A percentile compares a stretch with the other conserved stretches of the same genome.
Conservation (phyloP, 306 rosid genomes). For the Senna tora region DNA sequence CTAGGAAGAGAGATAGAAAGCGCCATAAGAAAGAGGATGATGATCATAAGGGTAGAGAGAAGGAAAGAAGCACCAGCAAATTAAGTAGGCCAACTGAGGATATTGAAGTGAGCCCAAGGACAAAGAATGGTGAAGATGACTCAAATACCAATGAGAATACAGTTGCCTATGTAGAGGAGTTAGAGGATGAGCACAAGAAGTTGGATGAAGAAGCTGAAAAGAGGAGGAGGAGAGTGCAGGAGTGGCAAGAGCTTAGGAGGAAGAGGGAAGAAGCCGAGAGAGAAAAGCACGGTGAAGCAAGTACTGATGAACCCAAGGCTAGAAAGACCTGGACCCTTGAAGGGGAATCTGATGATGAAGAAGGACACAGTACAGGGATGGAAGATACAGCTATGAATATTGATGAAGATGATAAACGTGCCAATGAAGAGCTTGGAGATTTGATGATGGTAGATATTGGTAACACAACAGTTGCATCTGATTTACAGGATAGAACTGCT, state of each 20-base stretch:
- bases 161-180: slow-evolving; percentile 69
- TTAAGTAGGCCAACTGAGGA: slow-evolving; percentile 56
- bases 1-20: slow-evolving; percentile 61
- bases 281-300: slow-evolving; percentile 68
- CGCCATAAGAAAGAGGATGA: slow-evolving; percentile 68
- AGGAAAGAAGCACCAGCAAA: slow-evolving; percentile 56
- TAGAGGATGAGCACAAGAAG: slow-evolving; percentile 77
- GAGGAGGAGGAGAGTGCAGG: slow-evolving; percentile 94
- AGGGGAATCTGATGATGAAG: slow-evolving; percentile 96
- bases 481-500: slow-evolving; percentile 46
- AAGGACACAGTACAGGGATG: slow-evolving; percentile 54
- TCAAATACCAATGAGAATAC: slow-evolving; percentile 51
- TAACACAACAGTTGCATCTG: slow-evolving; percentile 48
- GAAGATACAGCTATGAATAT: slow-evolving; percentile 54
- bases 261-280: slow-evolving; percentile 79
- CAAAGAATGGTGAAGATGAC: slow-evolving; percentile 56
- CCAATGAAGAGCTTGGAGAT: slow-evolving; percentile 46
- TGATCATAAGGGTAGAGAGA: slow-evolving; percentile 55
- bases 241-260: slow-evolving; percentile 91
- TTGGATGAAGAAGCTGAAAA: slow-evolving; percentile 95
- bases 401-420: slow-evolving; percentile 55
- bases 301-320: slow-evolving; percentile 61
- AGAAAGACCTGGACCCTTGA: slow-evolving; percentile 93
- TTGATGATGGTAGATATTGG: slow-evolving; percentile 43
- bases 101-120: slow-evolving; percentile 57